phyloP scores from a whole-genome alignment of 306 rosid genomes.

The Elaeagnus macrophylla region DNA sequence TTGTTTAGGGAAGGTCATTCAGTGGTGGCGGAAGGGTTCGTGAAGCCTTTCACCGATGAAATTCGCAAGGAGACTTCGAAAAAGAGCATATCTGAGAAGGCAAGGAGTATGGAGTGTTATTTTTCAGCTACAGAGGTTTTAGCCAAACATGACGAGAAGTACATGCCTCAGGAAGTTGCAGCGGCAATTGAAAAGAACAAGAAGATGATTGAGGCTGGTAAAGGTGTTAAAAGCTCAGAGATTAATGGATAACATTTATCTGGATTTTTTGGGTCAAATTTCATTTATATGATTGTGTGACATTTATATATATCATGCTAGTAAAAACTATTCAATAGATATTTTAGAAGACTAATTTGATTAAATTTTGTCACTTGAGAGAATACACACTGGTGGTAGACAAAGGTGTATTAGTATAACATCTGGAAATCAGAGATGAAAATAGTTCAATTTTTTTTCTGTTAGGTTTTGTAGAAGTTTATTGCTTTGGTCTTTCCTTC shows the following conservation, averaged over 20 bases:
- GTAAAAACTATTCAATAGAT: too few relatives aligned
- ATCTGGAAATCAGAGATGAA: too few relatives aligned
- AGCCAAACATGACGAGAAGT: conserved; percentile 95
- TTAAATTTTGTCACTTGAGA: too few relatives aligned
- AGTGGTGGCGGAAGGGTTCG: conserved; percentile 78
- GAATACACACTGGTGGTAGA: too few relatives aligned
- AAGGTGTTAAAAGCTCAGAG: conserved; percentile 24
- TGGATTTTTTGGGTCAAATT: background rate
- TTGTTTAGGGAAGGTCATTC: conserved; percentile 90
- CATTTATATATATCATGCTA: background rate
- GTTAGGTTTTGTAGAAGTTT: too few relatives aligned
- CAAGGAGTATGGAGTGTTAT: conserved; percentile 55
- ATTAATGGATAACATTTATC: conserved; percentile 26
- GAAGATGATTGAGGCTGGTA: conserved; percentile 44
- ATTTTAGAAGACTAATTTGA: too few relatives aligned
- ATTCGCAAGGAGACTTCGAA: conserved; percentile 38
- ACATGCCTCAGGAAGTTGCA: conserved; percentile 80
- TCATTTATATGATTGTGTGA: conserved; percentile 5
- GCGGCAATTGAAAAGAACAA: conserved; percentile 85
- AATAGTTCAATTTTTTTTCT: too few relatives aligned
- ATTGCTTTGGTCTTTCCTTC: too few relatives aligned
- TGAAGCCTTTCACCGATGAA: conserved; percentile 73
- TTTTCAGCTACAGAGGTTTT: conserved; percentile 76
- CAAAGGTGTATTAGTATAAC: too few relatives aligned
- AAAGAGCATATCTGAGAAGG: conserved; percentile 57